Base-by-base conservation (phyloP, 2,329 filamentous ascomycete species). In the Talaromyces atroroseus region DNA sequence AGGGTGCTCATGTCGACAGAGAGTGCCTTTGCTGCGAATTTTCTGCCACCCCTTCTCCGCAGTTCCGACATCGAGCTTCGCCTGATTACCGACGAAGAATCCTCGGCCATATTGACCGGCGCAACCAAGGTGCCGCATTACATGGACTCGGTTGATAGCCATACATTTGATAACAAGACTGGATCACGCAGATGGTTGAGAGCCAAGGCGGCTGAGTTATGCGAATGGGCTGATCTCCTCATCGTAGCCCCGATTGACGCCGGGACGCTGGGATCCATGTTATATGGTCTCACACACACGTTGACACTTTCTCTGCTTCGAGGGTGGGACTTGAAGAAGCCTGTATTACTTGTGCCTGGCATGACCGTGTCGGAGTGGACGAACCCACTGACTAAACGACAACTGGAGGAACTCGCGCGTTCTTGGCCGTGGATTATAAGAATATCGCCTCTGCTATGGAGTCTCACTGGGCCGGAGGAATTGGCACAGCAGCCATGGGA, bases 321-420 rank as follows among this genome's bases (percentile, higher is more conserved):
- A 52, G 88, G 89, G 56, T 96, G 92, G 92, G 86, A 95, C 64
- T 85, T 88, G 0, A 87, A 86, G 6, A 96, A 96, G 74, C 88
- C 87, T 64, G 88, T 95, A 29, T 75, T 96, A 49, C 76, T 96
- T 57, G 86, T 95, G 6, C 91, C 92, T 0, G 90, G 89, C 61
- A 95, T 96, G 91, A 92, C 89, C 34, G 84, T 84, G 1, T 82
- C 88, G 59, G 91, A 92, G 84, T 95, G 90, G 90, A 85, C 92
- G 67, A 91, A 94, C 65, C 90, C 91, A 2, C 86, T 92, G 74
- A 95, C 90, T 16, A 89, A 89, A 74, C 88, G 90, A 65, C 91
- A 96, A 68, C 80, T 96, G 59, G 87, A 83, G 71, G 94, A 95
- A 73, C 83, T 96, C 44, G 82, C 86, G 61, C 79, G 84, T 60